Evolutionary conservation across 345 rosid genomes (phyloP).

Genomic region (Aquilaria sinensis): DNA sequence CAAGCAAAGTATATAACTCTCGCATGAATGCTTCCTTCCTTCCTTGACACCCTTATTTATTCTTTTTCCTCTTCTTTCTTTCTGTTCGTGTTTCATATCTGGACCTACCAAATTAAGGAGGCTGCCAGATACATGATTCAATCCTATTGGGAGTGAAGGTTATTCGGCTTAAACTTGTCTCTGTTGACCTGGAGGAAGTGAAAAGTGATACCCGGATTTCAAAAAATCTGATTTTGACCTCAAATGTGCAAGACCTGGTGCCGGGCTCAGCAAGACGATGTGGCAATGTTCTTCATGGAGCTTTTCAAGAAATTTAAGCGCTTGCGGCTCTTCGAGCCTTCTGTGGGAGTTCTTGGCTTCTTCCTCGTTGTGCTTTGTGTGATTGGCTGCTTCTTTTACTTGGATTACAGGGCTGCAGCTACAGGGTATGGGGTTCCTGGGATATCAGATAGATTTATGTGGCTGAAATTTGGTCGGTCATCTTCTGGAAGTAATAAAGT

Average conservation of each 20-base stretch:
- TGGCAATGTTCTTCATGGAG: slow-evolving; percentile 30
- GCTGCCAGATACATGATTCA: slow-evolving; percentile 10
- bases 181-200: not conserved
- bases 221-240: slow-evolving; percentile 18
- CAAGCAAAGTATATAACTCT: slow-evolving; percentile 11
- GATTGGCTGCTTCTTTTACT: slow-evolving; percentile 61
- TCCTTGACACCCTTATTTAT: slow-evolving; percentile 20
- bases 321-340: slow-evolving; percentile 59
- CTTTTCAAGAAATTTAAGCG: slow-evolving; percentile 57
- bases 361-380: slow-evolving; percentile 49
- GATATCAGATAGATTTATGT: slow-evolving; percentile 50
- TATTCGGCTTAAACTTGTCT: slow-evolving; percentile 16
- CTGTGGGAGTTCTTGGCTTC: slow-evolving; percentile 59
- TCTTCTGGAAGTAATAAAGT: slow-evolving; percentile 19
- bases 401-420: slow-evolving; percentile 48
- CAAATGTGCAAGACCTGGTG: slow-evolving; percentile 43
- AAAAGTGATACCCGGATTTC: slow-evolving; percentile 18
- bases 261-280: slow-evolving; percentile 35
- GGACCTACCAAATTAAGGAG: slow-evolving; percentile 43
- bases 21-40: slow-evolving; percentile 41
- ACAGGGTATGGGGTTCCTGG: slow-evolving; percentile 40
- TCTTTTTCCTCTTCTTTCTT: not conserved
- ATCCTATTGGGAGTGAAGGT: slow-evolving; percentile 12
- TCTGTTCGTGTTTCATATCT: slow-evolving; percentile 6
- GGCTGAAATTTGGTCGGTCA: slow-evolving; percentile 43